Evolutionary conservation across 1,284 basidiomycete genomes (phyloP), one percentile per base, ranked within the genome.

Genomic region (Athelia psychrophila): DNA sequence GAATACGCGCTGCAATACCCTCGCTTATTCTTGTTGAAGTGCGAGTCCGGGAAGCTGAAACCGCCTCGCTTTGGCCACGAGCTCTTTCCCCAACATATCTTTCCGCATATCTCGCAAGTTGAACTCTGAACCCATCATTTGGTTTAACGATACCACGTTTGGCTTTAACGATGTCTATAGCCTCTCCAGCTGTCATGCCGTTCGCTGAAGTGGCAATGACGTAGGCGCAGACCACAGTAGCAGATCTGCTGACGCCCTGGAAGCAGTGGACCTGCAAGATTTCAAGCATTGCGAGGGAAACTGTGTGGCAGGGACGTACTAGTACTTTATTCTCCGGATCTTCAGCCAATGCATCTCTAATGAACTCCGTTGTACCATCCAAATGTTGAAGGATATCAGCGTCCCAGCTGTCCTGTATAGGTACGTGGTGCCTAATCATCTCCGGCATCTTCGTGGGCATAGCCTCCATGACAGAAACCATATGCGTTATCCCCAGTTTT

Each of bases 171-270:
- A 76, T 75, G 47, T 71, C 70, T 54, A 89, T 73, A 12, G 86
- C 80, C 54, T 83, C 76, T 22, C 64, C 59, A 4, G 81, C 75
- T 3, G 70, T 66, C 76, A 85, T 81, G 8, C 75, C 72, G 46
- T 75, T 75, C 3, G 78, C 75, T 8, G 38, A n/a, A 6, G 16
- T n/a, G 5, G 84, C 83, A 59, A 94, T 79, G 54, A 94, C 74
- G 69, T 90, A 93, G 32, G 90, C 93, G 51, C 88, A 85, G 12
- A 93, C 87, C 51, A 94, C 80, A 13, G 86, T 91, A 6, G 91
- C 83, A 60, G 85, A 88, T 47, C 92, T 79, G 64, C 86, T 91
- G 54, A 93, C 79, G 50, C 93, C 92, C 63, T 89, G 85, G 49
- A 86, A 75, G 68, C 93, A 95, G 68, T 95, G 92, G 10, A 84